These are phyloP conservation scores for Xerocomus tenax DNA, from an alignment of 1,284 basidiomycete genomes.

Conservation along the genomic window DNA sequence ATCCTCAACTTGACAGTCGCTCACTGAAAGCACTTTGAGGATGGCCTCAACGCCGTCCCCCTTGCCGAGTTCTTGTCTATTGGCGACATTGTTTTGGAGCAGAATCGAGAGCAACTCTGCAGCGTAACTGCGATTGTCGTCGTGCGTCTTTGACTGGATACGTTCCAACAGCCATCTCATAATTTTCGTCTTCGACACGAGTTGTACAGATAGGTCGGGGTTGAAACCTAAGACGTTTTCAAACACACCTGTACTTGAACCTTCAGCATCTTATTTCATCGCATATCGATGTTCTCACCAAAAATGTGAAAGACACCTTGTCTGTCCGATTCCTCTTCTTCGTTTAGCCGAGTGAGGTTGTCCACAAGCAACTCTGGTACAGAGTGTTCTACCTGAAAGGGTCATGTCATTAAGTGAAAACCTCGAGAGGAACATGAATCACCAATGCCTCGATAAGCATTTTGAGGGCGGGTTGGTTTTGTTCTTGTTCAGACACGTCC, in stretches of 20 bases:
- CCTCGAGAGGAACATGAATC: conserved; percentile 26
- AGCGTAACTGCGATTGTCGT: conserved; percentile 82
- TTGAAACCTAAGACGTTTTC: conserved; percentile 89
- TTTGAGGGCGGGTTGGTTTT: conserved; percentile 64
- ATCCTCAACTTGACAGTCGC: conserved; percentile 26
- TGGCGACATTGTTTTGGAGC: conserved; percentile 63
- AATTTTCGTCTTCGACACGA: conserved; percentile 69
- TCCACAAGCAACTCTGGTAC: conserved; percentile 85
- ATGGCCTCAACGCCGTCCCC: conserved; percentile 73
- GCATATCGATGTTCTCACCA: conserved; percentile 35
- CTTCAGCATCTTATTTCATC: conserved; percentile 2
- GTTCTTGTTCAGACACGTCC: conserved; percentile 59
- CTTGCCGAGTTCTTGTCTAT: conserved; percentile 57
- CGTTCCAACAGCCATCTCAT: conserved; percentile 75
- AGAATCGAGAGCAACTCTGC: conserved; percentile 86
- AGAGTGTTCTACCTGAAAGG: conserved; percentile 63
- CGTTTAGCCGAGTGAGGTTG: conserved; percentile 77
- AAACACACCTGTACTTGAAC: conserved; percentile 62
- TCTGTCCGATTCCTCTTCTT: conserved; percentile 77
- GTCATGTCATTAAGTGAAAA: conserved; percentile 1
- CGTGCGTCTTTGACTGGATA: conserved; percentile 64
- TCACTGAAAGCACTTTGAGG: conserved; percentile 74
- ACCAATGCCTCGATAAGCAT: conserved; percentile 69
- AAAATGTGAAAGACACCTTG: conserved; percentile 90
- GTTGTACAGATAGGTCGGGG: conserved; percentile 59